A percentile compares a stretch with the other conserved stretches of the same genome.
Evolutionary conservation across 2,329 filamentous ascomycete species (phyloP).

Genomic region (Aspergillus japonicus): DNA sequence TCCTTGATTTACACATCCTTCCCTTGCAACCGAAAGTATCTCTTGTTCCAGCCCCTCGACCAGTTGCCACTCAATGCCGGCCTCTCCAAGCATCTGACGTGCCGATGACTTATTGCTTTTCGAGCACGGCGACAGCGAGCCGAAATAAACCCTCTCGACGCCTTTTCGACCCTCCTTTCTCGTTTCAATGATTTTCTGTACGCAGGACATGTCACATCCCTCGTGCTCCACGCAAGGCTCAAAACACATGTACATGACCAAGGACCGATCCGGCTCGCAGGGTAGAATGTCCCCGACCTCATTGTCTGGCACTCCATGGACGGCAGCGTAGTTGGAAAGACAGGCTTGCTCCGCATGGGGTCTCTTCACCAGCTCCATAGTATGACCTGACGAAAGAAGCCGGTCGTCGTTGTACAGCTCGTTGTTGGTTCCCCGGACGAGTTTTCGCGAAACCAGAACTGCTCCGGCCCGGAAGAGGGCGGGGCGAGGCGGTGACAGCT

Average conservation of each 20-base stretch:
- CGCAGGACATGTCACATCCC: conserved; percentile 55
- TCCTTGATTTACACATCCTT: conserved; percentile 62
- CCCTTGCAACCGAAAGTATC: conserved; percentile 77
- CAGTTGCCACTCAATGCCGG: conserved; percentile 71
- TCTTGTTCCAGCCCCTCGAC: conserved; percentile 74
- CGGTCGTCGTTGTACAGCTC: conserved; percentile 37
- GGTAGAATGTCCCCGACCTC: conserved; percentile 43
- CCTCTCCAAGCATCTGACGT: conserved; percentile 64
- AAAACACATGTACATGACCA: conserved; percentile 85
- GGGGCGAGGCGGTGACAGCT: conserved; percentile 76
- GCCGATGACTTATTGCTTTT: conserved; percentile 87
- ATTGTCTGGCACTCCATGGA: conserved; percentile 36
- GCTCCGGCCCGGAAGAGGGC: conserved; percentile 94
- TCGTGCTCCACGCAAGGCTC: conserved; percentile 53
- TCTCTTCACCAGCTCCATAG: conserved; percentile 85
- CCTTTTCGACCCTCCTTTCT: conserved; percentile 51
- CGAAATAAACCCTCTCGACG: conserved; percentile 79
- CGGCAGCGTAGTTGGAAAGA: conserved; percentile 63
- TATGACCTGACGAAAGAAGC: conserved; percentile 80
- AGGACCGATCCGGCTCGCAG: conserved; percentile 41
- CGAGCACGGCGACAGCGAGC: conserved; percentile 82
- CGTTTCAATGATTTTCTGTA: conserved; percentile 69
- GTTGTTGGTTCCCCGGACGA: conserved; percentile 21
- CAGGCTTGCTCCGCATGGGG: conserved; percentile 96
- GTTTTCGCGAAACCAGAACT: conserved; percentile 59